Conservation (phyloP, 495 filamentous ascomycete species). For the Penicillium turbatum region DNA sequence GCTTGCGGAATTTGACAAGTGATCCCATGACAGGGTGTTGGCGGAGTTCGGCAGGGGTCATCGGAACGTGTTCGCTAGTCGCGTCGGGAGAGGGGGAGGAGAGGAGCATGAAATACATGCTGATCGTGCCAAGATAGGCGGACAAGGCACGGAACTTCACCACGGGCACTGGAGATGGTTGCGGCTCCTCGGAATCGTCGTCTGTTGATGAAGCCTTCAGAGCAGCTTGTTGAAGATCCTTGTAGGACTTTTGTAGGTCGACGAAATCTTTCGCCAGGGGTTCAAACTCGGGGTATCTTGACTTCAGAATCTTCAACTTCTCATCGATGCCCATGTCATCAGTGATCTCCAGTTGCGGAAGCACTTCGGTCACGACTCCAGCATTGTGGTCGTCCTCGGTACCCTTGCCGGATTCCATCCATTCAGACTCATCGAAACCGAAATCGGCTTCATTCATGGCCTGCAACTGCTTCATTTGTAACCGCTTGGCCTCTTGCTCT, state of each 20-base stretch:
- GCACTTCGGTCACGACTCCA: slow-evolving; percentile 69
- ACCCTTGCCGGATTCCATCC: slow-evolving; percentile 53
- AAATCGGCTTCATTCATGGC: slow-evolving; percentile 88
- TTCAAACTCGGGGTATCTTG: slow-evolving; percentile 88
- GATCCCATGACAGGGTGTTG: slow-evolving; percentile 87
- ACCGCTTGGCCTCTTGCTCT: slow-evolving; percentile 77
- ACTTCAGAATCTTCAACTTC: slow-evolving; percentile 66
- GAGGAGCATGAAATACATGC: slow-evolving; percentile 90
- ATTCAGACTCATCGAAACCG: slow-evolving; percentile 83
- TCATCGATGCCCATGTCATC: slow-evolving; percentile 74
- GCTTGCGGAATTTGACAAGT: slow-evolving; percentile 69
- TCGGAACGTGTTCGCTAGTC: slow-evolving; percentile 42
- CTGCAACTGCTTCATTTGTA: slow-evolving; percentile 85
- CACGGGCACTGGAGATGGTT: slow-evolving; percentile 48
- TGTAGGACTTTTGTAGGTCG: slow-evolving; percentile 61
- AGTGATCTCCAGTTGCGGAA: slow-evolving; percentile 77
- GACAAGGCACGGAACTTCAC: slow-evolving; percentile 71
- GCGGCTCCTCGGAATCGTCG: slow-evolving; percentile 27
- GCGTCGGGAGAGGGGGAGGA: slow-evolving; percentile 63
- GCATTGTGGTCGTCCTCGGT: slow-evolving; percentile 34
- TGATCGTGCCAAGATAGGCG: slow-evolving; percentile 77
- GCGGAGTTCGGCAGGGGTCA: slow-evolving; percentile 67
- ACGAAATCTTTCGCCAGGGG: slow-evolving; percentile 76
- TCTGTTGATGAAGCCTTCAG: slow-evolving; percentile 40
- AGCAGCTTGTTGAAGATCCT: slow-evolving; percentile 52